Evolutionary conservation across 345 rosid species (phyloP).

Genomic region (Eucalyptus curtisii): DNA sequence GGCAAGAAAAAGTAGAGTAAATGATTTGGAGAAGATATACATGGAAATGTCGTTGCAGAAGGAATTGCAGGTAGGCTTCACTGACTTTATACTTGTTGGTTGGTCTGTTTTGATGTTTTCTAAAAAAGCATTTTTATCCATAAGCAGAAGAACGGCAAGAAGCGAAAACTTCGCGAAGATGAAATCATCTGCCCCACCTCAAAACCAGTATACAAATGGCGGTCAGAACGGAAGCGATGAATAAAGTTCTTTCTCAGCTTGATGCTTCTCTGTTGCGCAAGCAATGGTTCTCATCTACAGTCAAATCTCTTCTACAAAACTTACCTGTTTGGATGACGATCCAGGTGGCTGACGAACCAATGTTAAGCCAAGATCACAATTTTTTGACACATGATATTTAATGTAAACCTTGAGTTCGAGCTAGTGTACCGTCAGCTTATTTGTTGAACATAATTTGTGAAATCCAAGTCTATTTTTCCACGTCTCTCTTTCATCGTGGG

Average conservation of each 20-base stretch:
- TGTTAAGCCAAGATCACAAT: background rate
- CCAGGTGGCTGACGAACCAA: background rate
- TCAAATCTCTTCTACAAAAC: background rate
- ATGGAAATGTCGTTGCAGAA: slow-evolving; percentile 66
- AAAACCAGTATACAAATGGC: slow-evolving; percentile 69
- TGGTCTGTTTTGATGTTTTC: background rate
- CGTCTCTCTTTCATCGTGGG: background rate
- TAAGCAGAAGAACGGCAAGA: slow-evolving; percentile 66
- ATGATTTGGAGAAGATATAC: slow-evolving; percentile 58
- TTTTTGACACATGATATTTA: background rate
- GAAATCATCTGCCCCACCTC: slow-evolving; percentile 54
- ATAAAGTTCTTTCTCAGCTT: background rate
- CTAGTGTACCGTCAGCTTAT: background rate
- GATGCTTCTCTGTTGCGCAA: background rate
- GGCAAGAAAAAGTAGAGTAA: slow-evolving; percentile 52
- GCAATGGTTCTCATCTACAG: background rate
- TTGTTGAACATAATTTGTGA: background rate
- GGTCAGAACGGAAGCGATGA: slow-evolving; percentile 68
- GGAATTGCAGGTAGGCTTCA: slow-evolving; percentile 57
- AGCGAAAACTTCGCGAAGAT: slow-evolving; percentile 67
- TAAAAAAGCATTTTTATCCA: background rate
- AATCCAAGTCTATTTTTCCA: background rate
- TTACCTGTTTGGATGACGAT: background rate
- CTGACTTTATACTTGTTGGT: background rate
- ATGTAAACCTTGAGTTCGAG: background rate